Conservation (phyloP, 176 grass and related monocot genomes). For the Phragmites australis region DNA sequence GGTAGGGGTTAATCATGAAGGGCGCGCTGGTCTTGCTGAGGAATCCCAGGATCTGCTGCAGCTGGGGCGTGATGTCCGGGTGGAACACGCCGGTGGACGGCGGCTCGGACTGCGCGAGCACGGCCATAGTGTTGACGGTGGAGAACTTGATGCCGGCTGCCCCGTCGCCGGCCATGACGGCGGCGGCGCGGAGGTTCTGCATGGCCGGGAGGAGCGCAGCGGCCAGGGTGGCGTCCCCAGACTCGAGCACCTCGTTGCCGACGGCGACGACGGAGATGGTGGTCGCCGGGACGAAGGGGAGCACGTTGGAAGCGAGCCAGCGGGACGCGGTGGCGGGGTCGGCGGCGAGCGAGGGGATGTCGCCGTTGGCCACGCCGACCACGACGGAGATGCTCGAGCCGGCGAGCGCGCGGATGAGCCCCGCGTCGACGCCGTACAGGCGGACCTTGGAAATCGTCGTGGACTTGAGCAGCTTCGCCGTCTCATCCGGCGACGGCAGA, state of each 20-base stretch:
- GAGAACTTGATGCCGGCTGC: conserved; percentile 57
- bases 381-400: conserved; percentile 65
- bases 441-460: conserved; percentile 80
- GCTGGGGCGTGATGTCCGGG: conserved; percentile 53
- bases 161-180: conserved; percentile 37
- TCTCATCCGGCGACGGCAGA: conserved; percentile 70
- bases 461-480: conserved; percentile 64
- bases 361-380: conserved; percentile 83
- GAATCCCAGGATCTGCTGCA: conserved; percentile 68
- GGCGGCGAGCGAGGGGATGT: conserved; percentile 79
- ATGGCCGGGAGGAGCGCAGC: conserved; percentile 79
- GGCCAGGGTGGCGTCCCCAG: conserved; percentile 65
- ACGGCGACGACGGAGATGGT: conserved; percentile 62
- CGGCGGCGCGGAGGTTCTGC: conserved; percentile 77
- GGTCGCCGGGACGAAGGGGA: conserved; percentile 60
- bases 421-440: conserved; percentile 76
- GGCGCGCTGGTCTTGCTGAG: conserved; percentile 68
- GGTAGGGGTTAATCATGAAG: conserved; percentile 98
- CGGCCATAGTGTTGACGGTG: conserved; percentile 91
- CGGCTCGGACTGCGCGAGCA: conserved; percentile 85
- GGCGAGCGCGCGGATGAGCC: conserved; percentile 69
- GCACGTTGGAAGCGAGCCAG: conserved; percentile 83
- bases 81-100: conserved; percentile 85
- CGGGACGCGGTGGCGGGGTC: conserved; percentile 66
- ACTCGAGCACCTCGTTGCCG: conserved; percentile 91